Evolutionary conservation across 768 basidiomycete species (phyloP).

Genomic region (Kwoniella mangroviensis): DNA sequence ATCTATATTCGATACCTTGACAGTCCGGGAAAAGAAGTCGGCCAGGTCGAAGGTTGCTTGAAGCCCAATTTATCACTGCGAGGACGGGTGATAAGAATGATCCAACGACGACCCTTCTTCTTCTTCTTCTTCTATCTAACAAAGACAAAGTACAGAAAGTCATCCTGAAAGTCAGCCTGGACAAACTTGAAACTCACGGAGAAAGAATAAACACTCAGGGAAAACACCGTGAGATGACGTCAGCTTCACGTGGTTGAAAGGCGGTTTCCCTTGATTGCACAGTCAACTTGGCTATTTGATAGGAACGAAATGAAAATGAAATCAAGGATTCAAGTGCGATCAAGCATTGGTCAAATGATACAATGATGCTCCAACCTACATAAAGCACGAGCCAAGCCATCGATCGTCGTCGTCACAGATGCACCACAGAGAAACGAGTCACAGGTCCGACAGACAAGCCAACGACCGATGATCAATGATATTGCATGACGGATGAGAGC

Average conservation of each 20-base stretch:
- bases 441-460: not conserved
- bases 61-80: no score
- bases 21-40: no score
- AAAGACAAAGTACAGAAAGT: no score
- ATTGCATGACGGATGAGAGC: slow-evolving; percentile 6
- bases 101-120: no score
- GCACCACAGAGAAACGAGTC: not conserved
- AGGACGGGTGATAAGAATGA: no score
- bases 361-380: not conserved
- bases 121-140: no score
- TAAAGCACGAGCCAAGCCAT: not conserved
- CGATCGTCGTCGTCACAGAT: not conserved
- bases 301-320: not conserved
- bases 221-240: not conserved
- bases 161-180: not conserved
- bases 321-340: not conserved
- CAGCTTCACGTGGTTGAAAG: not conserved
- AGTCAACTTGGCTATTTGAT: not conserved
- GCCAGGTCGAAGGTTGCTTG: no score
- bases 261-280: not conserved
- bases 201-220: not conserved
- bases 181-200: not conserved
- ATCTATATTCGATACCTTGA: no score
- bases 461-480: slow-evolving; percentile 1
- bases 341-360: not conserved